Evolutionary conservation across 768 basidiomycete genomes (phyloP), one percentile per base, ranked within the genome.

Genomic region (Strobilomyces echinocephalus): DNA sequence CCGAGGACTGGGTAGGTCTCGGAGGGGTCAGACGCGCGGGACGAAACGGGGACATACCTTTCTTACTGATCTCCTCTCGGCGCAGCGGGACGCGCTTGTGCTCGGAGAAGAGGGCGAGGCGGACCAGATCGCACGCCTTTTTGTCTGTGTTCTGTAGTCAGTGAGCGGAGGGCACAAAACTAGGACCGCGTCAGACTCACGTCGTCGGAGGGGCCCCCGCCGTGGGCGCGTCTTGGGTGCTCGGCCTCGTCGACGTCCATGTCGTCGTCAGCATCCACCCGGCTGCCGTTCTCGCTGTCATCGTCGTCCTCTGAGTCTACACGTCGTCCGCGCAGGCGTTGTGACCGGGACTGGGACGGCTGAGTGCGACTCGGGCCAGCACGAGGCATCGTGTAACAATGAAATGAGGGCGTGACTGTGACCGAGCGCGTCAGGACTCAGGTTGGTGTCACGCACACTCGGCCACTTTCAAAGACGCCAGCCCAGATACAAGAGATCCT

Each of bases 1-100:
- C 76, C 77, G 26, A 84, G 65, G 1, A 84, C 81, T 82, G 7
- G 28, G 40, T 12, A 20, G 2, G 8, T 39, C 16, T 26, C 42
- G 11, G 11, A 31, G 20, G 16, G 12, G 15, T 8, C 1, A 20
- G 14, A 52, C 0, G 24, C 18, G 40, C 5, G 8, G 15, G 20
- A 4, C 8, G 20, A 18, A n/a, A 9, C 16, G 14, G 18, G 26
- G 4, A 1, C 31, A 34, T 15, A 85, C 94, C 83, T 76, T 89
- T 89, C 72, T 93, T 94, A 36, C 78, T 82, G 46, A 95, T 88
- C 38, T 95, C 92, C n/a, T 93, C 88, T 38, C 91, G 76, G 35
- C 80, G 79, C 46, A 97, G 69, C 2, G 83, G 76, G 11, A 73
- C 68, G 47, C 90, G 78, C 63, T 77, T 82, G 50, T 87, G 82